Evolutionary conservation across 2,329 filamentous ascomycete genomes (phyloP).

Genomic region (Dothistroma septosporum): DNA sequence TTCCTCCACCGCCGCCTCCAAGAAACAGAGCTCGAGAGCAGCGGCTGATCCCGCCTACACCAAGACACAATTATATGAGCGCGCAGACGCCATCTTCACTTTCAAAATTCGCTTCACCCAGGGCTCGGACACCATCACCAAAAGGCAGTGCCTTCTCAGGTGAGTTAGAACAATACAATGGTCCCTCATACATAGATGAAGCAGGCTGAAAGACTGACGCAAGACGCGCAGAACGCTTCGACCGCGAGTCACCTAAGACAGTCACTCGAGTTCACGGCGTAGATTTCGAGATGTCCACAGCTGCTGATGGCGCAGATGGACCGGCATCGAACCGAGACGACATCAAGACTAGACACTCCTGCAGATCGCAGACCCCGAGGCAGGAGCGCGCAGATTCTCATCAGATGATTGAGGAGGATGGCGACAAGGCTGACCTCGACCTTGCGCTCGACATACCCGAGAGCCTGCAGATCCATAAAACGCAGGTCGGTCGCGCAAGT

Average conservation of each 20-base stretch:
- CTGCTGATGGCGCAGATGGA: not conserved
- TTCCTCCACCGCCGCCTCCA: constrained; percentile 3
- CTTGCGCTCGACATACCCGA: not conserved
- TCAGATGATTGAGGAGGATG: not conserved
- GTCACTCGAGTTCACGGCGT: not conserved
- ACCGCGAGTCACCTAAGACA: not conserved
- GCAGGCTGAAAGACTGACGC: not conserved
- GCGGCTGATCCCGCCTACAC: not conserved
- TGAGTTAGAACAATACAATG: not conserved
- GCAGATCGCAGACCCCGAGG: constrained; percentile 13
- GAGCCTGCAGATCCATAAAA: not conserved
- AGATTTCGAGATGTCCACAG: not conserved
- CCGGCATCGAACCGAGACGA: not conserved
- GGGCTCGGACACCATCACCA: not conserved
- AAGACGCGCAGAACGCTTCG: not conserved
- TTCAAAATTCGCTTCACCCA: not conserved
- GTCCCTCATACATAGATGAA: not conserved
- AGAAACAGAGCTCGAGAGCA: not conserved
- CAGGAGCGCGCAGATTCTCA: constrained; percentile 17
- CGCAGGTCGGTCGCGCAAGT: not conserved
- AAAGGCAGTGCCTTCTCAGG: not conserved
- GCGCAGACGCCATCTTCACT: not conserved
- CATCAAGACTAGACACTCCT: constrained; percentile 1
- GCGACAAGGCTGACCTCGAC: not conserved
- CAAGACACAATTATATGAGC: not conserved